These are phyloP conservation scores for Ascochyta viciae-villosae DNA, from an alignment of 2,329 filamentous ascomycete genomes.

Conservation along the genomic window DNA sequence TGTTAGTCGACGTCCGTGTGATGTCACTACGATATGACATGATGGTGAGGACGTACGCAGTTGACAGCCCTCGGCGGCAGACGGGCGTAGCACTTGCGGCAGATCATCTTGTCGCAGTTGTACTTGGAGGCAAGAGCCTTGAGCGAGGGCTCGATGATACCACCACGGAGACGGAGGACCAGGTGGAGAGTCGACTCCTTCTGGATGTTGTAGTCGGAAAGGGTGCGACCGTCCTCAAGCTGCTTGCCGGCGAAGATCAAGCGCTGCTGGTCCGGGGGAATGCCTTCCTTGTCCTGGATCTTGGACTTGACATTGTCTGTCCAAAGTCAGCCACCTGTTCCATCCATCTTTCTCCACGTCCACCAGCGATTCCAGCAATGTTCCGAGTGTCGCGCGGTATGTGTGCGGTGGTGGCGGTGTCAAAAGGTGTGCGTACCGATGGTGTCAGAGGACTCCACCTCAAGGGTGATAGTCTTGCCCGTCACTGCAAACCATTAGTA, in stretches of 20 bases:
- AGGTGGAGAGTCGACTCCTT: constrained; percentile 99
- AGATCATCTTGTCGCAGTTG: constrained; percentile 99
- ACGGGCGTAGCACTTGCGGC: constrained; percentile 99
- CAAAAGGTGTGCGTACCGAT: constrained; percentile 61
- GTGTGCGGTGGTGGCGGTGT: constrained; percentile 21
- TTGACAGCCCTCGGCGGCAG: constrained; percentile 98
- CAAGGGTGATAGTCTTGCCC: constrained; percentile 99
- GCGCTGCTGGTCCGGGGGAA: constrained; percentile 97
- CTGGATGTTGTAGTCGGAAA: constrained; percentile 99
- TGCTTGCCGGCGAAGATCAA: constrained; percentile 99
- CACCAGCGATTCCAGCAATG: constrained; percentile 7
- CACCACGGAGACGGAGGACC: constrained; percentile 98
- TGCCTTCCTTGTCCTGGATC: constrained; percentile 99
- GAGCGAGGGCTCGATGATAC: constrained; percentile 96
- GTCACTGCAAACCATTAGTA: constrained; percentile 57
- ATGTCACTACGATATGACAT: neutral
- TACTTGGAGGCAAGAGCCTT: constrained; percentile 99
- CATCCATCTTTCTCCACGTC: constrained; percentile 2
- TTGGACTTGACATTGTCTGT: constrained; percentile 98
- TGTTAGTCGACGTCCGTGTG: constrained; percentile 26
- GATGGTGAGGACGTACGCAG: constrained; percentile 63
- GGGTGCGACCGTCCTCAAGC: constrained; percentile 96
- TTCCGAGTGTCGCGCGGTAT: constrained; percentile 21
- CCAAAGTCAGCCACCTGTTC: constrained; percentile 27
- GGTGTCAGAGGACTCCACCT: constrained; percentile 98